Evolutionary conservation across 2,329 filamentous ascomycete species (phyloP).

Genomic region (Chrysoporthe cubensis): DNA sequence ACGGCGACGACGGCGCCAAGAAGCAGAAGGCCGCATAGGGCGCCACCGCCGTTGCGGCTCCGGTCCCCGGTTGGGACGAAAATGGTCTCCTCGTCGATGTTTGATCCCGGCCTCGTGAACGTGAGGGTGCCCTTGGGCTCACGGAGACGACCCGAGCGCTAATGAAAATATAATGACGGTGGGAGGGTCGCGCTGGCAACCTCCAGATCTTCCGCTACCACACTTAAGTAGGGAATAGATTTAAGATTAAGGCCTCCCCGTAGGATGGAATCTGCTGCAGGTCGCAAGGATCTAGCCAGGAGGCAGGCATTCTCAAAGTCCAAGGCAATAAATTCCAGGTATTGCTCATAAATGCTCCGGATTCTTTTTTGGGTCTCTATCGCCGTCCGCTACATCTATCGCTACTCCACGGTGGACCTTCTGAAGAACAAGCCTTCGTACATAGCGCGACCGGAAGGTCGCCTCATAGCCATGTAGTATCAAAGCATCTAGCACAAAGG

Average conservation of each 20-base stretch:
- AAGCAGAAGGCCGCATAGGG: slow-evolving; percentile 28
- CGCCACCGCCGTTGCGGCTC: neutral
- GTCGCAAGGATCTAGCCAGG: neutral
- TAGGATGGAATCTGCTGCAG: too few species aligned
- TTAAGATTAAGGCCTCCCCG: too few species aligned
- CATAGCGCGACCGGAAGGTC: neutral
- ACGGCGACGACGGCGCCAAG: slow-evolving; percentile 34
- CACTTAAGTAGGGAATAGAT: too few species aligned
- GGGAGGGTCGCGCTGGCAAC: too few species aligned
- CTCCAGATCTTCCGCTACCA: too few species aligned
- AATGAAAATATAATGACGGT: neutral
- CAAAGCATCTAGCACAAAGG: neutral
- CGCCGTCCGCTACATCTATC: neutral
- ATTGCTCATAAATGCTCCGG: neutral
- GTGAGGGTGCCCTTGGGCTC: too few species aligned
- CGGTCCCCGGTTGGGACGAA: neutral
- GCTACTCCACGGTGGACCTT: neutral
- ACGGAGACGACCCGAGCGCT: neutral
- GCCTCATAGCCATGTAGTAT: neutral
- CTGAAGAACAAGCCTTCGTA: neutral
- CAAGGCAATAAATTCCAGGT: neutral
- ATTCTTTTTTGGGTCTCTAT: neutral
- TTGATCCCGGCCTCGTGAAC: too few species aligned
- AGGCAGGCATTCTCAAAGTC: neutral
- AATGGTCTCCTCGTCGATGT: neutral